A percentile compares a stretch with the other conserved stretches of the same genome.
Conservation (phyloP, 106 monocot species). For the Dioscorea zingiberensis region DNA sequence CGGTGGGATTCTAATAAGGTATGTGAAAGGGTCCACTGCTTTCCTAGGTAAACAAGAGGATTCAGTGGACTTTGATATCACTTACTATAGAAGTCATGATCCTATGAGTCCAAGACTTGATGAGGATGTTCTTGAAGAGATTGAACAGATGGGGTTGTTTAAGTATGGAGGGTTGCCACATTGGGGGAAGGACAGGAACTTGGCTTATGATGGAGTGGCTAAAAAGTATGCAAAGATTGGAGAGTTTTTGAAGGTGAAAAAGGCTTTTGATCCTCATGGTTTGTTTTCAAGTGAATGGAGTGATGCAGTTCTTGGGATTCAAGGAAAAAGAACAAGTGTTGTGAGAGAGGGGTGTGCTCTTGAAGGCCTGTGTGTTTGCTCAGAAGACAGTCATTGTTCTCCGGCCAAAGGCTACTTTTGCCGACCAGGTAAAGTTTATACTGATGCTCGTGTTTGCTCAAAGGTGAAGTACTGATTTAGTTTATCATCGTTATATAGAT, state of each 20-base stretch:
- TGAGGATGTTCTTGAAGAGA: slow-evolving; percentile 61
- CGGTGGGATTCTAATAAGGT: slow-evolving; percentile 47
- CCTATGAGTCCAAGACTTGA: slow-evolving; percentile 36
- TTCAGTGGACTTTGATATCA: slow-evolving; percentile 44
- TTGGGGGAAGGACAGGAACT: slow-evolving; percentile 70
- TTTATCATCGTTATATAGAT: no score
- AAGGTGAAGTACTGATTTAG: no score
- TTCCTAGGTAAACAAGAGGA: slow-evolving; percentile 47
- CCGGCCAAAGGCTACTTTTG: slow-evolving; percentile 41
- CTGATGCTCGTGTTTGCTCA: slow-evolving; percentile 40
- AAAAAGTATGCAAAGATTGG: slow-evolving; percentile 25
- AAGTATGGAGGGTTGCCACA: slow-evolving; percentile 73
- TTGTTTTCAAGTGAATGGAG: slow-evolving; percentile 74
- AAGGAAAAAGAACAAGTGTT: slow-evolving; percentile 32
- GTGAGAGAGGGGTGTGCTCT: slow-evolving; percentile 53
- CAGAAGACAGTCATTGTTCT: slow-evolving; percentile 39
- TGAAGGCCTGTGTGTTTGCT: slow-evolving; percentile 56
- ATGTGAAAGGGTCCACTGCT: slow-evolving; percentile 35
- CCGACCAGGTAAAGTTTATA: slow-evolving; percentile 36
- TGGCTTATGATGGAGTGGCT: slow-evolving; percentile 41
- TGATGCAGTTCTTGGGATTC: slow-evolving; percentile 52
- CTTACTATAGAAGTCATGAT: slow-evolving; percentile 48
- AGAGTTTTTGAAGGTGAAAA: slow-evolving; percentile 41
- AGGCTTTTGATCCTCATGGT: slow-evolving; percentile 37
- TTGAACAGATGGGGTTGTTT: slow-evolving; percentile 77